A percentile compares a stretch with the other conserved stretches of the same genome.
Evolutionary conservation across 352 stramenopile species (phyloP).

Genomic region (Globisporangium perplexum): DNA sequence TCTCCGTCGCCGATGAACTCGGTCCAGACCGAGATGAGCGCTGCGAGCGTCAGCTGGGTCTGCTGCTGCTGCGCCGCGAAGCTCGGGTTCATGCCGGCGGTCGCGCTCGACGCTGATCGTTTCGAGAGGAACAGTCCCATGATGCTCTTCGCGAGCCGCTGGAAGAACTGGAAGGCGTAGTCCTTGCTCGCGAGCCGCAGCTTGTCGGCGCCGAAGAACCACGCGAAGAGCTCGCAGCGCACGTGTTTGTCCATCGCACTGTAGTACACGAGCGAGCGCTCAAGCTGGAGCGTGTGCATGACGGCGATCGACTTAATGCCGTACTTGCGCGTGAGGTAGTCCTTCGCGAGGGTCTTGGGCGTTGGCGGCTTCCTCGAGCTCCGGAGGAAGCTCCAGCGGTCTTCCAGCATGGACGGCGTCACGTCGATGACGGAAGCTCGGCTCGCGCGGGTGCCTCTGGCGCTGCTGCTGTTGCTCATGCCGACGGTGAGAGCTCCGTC

Average conservation of each 20-base stretch:
- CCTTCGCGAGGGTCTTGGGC: slow-evolving; percentile 58
- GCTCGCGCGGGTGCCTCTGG: neutral
- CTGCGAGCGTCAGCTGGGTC: slow-evolving; percentile 34
- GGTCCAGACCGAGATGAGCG: slow-evolving; percentile 45
- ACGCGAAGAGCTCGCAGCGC: slow-evolving; percentile 58
- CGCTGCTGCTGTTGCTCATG: neutral
- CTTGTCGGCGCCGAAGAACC: slow-evolving; percentile 60
- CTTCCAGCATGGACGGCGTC: slow-evolving; percentile 19
- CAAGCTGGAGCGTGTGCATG: slow-evolving; percentile 63
- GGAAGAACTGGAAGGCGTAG: slow-evolving; percentile 56
- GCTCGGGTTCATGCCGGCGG: neutral
- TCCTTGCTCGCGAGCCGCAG: slow-evolving; percentile 32
- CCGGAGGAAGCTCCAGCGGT: slow-evolving; percentile 32
- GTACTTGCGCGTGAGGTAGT: slow-evolving; percentile 62
- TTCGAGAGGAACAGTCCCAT: slow-evolving; percentile 19
- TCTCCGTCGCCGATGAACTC: slow-evolving; percentile 71
- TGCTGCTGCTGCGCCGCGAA: slow-evolving; percentile 2
- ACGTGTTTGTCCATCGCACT: slow-evolving; percentile 32
- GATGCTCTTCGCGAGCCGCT: slow-evolving; percentile 41
- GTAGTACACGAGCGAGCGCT: slow-evolving; percentile 62
- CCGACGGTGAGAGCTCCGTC: slow-evolving; percentile 13
- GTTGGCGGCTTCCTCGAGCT: slow-evolving; percentile 14
- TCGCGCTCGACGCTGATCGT: slow-evolving; percentile 11
- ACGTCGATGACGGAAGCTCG: neutral
- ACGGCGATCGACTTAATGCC: slow-evolving; percentile 70